These are phyloP conservation scores for Glycine latifolia DNA, from an alignment of 306 rosid genomes.

Conservation along the genomic window DNA sequence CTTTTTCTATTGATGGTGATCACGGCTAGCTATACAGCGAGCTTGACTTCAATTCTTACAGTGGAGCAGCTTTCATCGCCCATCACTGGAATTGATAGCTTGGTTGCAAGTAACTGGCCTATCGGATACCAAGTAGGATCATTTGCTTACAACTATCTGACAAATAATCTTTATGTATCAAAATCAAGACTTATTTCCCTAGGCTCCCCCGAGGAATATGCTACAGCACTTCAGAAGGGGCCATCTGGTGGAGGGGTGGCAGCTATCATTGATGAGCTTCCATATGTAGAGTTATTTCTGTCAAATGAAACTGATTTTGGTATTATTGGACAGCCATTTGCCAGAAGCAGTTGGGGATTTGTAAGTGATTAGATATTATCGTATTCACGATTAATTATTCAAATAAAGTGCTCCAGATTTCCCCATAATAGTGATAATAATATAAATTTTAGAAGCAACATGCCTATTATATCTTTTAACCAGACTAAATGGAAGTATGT, in stretches of 20 bases:
- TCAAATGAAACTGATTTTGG: constrained; percentile 76
- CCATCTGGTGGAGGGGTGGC: constrained; percentile 87
- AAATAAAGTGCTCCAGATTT: constrained; percentile 29
- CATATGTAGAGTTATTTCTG: constrained; percentile 81
- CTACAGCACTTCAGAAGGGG: constrained; percentile 73
- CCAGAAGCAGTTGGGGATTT: constrained; percentile 96
- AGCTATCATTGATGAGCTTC: constrained; percentile 90
- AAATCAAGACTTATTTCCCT: constrained; percentile 76
- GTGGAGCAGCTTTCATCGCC: constrained; percentile 90
- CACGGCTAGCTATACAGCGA: constrained; percentile 93
- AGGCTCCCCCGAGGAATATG: constrained; percentile 87
- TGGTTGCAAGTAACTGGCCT: constrained; percentile 75
- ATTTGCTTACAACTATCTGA: constrained; percentile 80
- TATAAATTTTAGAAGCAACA: not conserved
- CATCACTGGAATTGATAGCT: constrained; percentile 87
- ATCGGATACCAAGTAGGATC: constrained; percentile 98
- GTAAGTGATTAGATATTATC: constrained; percentile 60
- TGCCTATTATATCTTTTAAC: constrained; percentile 14
- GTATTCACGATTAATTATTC: not conserved
- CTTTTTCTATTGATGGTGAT: constrained; percentile 94
- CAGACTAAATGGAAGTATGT: not conserved
- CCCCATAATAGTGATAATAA: not conserved
- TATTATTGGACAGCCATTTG: constrained; percentile 82
- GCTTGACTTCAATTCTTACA: constrained; percentile 93
- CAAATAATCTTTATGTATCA: constrained; percentile 68